A percentile compares a stretch with the other conserved stretches of the same genome.
phyloP scores from a whole-genome alignment of 345 rosid species.

The Sisymbrium irio region DNA sequence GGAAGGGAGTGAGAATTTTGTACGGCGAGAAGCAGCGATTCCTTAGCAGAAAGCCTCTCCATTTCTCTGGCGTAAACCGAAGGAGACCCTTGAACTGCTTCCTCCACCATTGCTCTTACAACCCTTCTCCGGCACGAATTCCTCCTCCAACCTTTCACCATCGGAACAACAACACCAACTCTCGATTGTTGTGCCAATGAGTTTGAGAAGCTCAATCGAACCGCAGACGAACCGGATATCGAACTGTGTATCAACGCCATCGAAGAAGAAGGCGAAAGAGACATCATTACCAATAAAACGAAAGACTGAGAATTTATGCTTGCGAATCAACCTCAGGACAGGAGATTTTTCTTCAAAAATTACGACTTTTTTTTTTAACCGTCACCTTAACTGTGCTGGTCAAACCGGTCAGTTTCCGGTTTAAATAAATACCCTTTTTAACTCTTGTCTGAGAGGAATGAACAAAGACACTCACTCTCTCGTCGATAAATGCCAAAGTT shows the following conservation, averaged over 20 bases:
- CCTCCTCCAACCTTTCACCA: constrained; percentile 25
- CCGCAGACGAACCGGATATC: constrained; percentile 29
- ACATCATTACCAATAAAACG: background rate
- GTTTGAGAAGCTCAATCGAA: constrained; percentile 27
- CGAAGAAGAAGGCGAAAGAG: constrained; percentile 9
- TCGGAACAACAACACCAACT: constrained; percentile 14
- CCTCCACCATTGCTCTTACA: constrained; percentile 62
- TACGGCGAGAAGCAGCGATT: constrained; percentile 90
- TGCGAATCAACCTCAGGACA: background rate
- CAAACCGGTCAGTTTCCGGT: constrained; percentile 16
- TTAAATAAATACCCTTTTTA: background rate
- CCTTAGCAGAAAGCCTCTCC: constrained; percentile 98
- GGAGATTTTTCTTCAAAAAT: no score
- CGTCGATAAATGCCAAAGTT: constrained; percentile 17
- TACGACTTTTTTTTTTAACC: no score
- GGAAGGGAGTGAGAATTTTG: constrained; percentile 18
- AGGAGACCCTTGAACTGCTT: constrained; percentile 67
- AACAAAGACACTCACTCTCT: background rate
- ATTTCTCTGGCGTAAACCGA: constrained; percentile 86
- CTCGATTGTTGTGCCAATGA: constrained; percentile 31
- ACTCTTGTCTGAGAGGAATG: background rate
- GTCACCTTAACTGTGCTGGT: no score
- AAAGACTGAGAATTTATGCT: constrained; percentile 8
- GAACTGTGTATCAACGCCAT: constrained; percentile 49
- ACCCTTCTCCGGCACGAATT: constrained; percentile 19